Evolutionary conservation across 108 stramenopile genomes (phyloP), one percentile per base, ranked within the genome.

Genomic region (Thalassiosira profunda): DNA sequence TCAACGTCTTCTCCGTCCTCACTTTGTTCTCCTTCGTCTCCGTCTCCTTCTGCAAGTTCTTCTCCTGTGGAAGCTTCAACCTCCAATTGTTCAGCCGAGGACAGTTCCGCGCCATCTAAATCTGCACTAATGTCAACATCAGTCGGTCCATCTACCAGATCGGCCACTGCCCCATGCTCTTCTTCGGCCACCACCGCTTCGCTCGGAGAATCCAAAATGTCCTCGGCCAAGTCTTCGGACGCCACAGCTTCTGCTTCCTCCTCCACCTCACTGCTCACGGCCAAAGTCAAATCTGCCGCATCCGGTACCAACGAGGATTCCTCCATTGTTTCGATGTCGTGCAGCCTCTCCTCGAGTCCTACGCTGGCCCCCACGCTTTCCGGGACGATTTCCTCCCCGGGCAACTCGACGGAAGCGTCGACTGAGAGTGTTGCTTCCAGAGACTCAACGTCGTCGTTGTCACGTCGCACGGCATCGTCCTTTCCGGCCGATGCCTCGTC

Each of bases 1-100:
- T 62, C 60, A 20, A 5, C 10, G 20, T 46, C 43, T 18, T 58
- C 31, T 5, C 52, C 15, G 20, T 41, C 17, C 21, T 62, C 60
- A 10, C 5, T 12, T 7, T 49, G 17, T 10, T 52, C 60, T 15
- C 51, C 17, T 6, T 18, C 2, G 20, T 25, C 60, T 15, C 10
- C 15, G 9, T 57, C 26, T 33, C 35, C 55, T 7, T 7, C 26
- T 14, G 8, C 33, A 15, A 8, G 15, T 57, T 57, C 55, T 31
- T 57, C 15, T 24, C n/a, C 26, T 14, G 26, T 15, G 55, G 24
- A 28, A 10, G 7, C 55, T 14, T 57, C 55, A 28, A 34, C 55
- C 15, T 31, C 26, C n/a, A n/a, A n/a, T n/a, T n/a, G n/a, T n/a
- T n/a, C n/a, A n/a, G n/a, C n/a, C n/a, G n/a, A n/a, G n/a, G n/a